Evolutionary conservation across 495 filamentous ascomycete genomes (phyloP), one percentile per base, ranked within the genome.

Genomic region (Penicillium nucicola): DNA sequence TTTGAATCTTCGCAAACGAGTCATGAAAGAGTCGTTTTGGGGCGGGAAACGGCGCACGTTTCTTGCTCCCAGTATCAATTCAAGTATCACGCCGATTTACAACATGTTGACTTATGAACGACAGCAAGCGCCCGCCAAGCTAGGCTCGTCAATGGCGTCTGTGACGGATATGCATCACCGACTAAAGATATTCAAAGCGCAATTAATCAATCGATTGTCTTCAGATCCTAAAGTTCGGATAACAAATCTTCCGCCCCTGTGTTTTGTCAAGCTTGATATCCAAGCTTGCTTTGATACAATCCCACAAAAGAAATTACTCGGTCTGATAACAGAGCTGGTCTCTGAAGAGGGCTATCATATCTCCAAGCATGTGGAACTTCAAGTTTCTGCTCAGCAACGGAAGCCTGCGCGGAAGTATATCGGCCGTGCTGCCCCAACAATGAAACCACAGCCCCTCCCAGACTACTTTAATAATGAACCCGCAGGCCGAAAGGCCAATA

Each of bases 281-380:
- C 77, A 90, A 64, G 81, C 90, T 8, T 96, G 93, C 45, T 98
- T 96, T 64, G 93, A 98, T 63, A 96, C 89, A 0, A 96, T 98
- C 39, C 93, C 93, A 0, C 95, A 97, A 58, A 59, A 76, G 32
- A 77, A 77, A 4, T 70, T 97, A n/a, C 57, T 97, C 42, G 54
- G 64, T 18, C 65, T 97, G 13, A 77, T 95, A 39, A 67, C 80
- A 14, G 67, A 71, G 2, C 72, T 96, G 15, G 75, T 87, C 14
- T 77, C 79, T 6, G 77, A 87, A 48, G 68, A 81, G 4, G 69
- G 74, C 17, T 98, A 97, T 62, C 75, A 78, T n/a, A 75, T 92
- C 22, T 72, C 76, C 12, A 89, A 84, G 25, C 86, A 96, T 57
- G 79, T 82, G 8, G 87, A 95, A 61, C 78, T 96, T 20, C 79